Percentiles rank a stretch among this genome's conserved stretches.
These are phyloP conservation scores for Leccinum pachyderme DNA, from an alignment of 1,284 basidiomycete species.

Conservation along the genomic window DNA sequence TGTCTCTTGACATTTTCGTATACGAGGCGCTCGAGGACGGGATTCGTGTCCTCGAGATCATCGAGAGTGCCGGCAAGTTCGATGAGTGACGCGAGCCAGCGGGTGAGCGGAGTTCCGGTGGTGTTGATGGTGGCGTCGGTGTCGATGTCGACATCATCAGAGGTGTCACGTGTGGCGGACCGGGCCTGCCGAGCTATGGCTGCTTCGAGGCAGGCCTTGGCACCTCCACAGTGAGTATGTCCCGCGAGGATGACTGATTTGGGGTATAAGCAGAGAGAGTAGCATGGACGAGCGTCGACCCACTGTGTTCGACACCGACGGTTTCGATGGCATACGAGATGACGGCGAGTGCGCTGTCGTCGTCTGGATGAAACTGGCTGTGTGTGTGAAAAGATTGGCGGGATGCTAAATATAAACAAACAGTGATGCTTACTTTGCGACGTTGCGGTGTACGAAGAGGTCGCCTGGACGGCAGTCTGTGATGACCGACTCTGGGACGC, in stretches of 20 bases:
- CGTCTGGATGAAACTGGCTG: constrained; percentile 79
- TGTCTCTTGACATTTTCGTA: constrained; percentile 77
- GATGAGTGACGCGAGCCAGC: constrained; percentile 76
- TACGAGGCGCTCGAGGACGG: constrained; percentile 59
- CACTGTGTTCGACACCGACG: constrained; percentile 83
- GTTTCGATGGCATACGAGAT: constrained; percentile 79
- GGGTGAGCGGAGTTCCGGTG: constrained; percentile 36
- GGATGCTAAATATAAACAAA: neutral
- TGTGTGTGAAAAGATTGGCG: neutral
- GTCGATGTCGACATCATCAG: neutral
- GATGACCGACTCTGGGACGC: constrained; percentile 59
- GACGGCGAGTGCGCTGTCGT: constrained; percentile 77
- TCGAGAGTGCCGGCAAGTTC: constrained; percentile 52
- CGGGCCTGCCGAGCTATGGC: constrained; percentile 15
- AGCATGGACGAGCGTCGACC: constrained; percentile 25
- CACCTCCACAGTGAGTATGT: constrained; percentile 81
- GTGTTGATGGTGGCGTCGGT: neutral
- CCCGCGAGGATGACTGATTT: constrained; percentile 77
- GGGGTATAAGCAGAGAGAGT: neutral
- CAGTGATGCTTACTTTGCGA: constrained; percentile 58
- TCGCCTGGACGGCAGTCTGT: constrained; percentile 60
- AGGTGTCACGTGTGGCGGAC: constrained; percentile 6
- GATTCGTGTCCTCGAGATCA: constrained; percentile 28
- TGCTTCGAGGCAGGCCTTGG: constrained; percentile 56
- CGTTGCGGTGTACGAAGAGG: constrained; percentile 68